Base-by-base conservation (phyloP, 352 stramenopile species). In the Thraustochytrium sp. region DNA sequence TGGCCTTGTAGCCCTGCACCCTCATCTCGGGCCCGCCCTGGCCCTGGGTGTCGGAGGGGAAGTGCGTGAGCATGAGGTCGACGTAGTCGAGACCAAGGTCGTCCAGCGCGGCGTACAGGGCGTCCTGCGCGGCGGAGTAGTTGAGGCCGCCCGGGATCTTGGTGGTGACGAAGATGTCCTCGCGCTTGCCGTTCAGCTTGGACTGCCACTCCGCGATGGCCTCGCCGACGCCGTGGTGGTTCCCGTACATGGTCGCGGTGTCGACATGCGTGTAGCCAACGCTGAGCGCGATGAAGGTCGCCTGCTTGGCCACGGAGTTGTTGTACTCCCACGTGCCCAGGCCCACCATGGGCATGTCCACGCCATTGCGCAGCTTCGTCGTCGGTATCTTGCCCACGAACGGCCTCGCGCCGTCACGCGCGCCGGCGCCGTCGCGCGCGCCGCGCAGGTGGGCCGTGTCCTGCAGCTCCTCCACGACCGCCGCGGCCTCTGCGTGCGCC, bases 291-390 rank as follows among this genome's bases (percentile, higher is more conserved):
- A 85, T 85, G 42, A 85, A 87, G 13, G 89, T 51, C 13, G 86
- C 87, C 74, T 89, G 21, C 48, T 88, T 88, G 0, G 88, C 87
- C 37, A 84, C 61, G 0, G 86, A 86, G 68, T 87, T 86, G 77
- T 90, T 87, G 82, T 89, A 90, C 61, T 89, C 84, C 86, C 88
- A 89, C 18, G 88, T 90, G 48, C 88, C 88, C 46, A 87, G 84
- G 53, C 86, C 86, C 9, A 90, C 21, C 4, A 89, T 54, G 18
- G 87, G 16, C 68, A 63, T 80, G 1, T 34, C 5, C n/a, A 42
- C 36, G 31, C 2, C 13, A 21, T 75, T 29, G 38, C 31, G 3
- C 5, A 63, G 54, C 54, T 63, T 34, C 54, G 18, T 8, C 46
- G 51, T 65, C 26, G 18, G 46, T 37, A 48, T 29, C n/a, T 61